These are phyloP conservation scores for Scalesia atractyloides DNA, from an alignment of 129 eudicot species.

Conservation along the genomic window DNA sequence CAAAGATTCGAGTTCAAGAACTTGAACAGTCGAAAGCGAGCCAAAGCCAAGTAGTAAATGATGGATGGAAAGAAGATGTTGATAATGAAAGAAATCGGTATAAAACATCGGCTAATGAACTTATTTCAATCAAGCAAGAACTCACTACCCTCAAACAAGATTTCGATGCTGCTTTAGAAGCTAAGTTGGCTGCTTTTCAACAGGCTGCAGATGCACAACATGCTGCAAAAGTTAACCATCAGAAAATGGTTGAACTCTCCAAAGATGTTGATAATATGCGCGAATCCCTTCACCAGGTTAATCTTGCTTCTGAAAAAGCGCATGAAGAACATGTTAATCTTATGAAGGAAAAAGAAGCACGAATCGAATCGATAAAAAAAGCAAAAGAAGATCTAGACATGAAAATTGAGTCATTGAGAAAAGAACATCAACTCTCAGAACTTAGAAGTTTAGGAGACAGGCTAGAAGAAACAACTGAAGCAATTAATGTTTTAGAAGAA, in stretches of 20 bases:
- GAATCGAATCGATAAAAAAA: constrained; percentile 17
- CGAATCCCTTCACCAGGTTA: constrained; percentile 52
- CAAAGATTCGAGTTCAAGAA: constrained; percentile 53
- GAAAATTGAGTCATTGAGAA: constrained; percentile 42
- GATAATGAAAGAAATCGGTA: constrained; percentile 52
- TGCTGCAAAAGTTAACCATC: constrained; percentile 46
- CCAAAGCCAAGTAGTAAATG: constrained; percentile 36
- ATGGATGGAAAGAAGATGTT: constrained; percentile 39
- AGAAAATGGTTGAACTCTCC: constrained; percentile 51
- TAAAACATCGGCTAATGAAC: constrained; percentile 63
- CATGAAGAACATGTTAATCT: constrained; percentile 47
- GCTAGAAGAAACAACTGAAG: constrained; percentile 58
- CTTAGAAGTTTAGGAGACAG: constrained; percentile 42
- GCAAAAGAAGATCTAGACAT: constrained; percentile 49
- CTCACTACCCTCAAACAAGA: constrained; percentile 74
- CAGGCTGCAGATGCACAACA: constrained; percentile 76
- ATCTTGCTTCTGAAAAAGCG: constrained; percentile 48
- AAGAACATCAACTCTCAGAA: constrained; percentile 37
- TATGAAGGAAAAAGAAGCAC: constrained; percentile 50
- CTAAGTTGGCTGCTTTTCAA: constrained; percentile 55
- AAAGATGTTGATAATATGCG: constrained; percentile 54
- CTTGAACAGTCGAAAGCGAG: constrained; percentile 48
- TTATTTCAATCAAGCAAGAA: constrained; percentile 67
- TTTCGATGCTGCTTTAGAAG: constrained; percentile 65
- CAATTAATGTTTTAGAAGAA: constrained; percentile 54